Evolutionary conservation across 2,329 filamentous ascomycete species (phyloP).

Genomic region (Tolypocladium ophioglossoides): DNA sequence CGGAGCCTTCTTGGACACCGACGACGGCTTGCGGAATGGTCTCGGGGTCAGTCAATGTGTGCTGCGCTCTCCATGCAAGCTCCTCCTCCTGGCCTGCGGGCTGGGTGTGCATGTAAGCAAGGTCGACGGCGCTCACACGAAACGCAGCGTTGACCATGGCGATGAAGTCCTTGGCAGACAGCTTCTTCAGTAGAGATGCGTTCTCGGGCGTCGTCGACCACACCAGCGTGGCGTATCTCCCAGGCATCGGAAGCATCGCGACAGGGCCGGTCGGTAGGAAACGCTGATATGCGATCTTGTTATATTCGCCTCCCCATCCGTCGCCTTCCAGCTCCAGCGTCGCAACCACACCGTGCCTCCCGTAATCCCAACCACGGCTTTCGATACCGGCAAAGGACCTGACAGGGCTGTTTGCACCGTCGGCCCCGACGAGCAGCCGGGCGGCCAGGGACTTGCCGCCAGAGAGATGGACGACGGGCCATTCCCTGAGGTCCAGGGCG

Average conservation of each 20-base stretch:
- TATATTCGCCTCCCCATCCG: slow-evolving; percentile 40
- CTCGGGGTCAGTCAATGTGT: slow-evolving; percentile 46
- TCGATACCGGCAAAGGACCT: slow-evolving; percentile 79
- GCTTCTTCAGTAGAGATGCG: slow-evolving; percentile 67
- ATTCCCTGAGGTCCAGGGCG: slow-evolving; percentile 67
- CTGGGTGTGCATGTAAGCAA: slow-evolving; percentile 70
- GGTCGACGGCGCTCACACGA: slow-evolving; percentile 65
- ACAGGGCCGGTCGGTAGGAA: slow-evolving; percentile 90
- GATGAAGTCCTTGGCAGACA: slow-evolving; percentile 63
- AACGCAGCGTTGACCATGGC: slow-evolving; percentile 93
- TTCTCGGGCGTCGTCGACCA: slow-evolving; percentile 86
- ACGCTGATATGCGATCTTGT: slow-evolving; percentile 81
- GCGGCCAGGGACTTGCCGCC: slow-evolving; percentile 61
- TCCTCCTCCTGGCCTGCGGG: slow-evolving; percentile 56
- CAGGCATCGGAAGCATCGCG: slow-evolving; percentile 81
- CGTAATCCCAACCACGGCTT: slow-evolving; percentile 87
- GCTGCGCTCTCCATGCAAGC: slow-evolving; percentile 69
- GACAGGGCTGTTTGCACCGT: slow-evolving; percentile 91
- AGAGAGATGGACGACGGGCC: slow-evolving; percentile 73
- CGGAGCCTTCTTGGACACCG: slow-evolving; percentile 64
- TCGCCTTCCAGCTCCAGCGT: slow-evolving; percentile 63
- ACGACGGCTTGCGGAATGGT: slow-evolving; percentile 55
- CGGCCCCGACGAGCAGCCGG: slow-evolving; percentile 80
- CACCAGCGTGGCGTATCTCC: slow-evolving; percentile 73
- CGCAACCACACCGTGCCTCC: slow-evolving; percentile 81